phyloP scores from a whole-genome alignment of 2,329 filamentous ascomycete genomes.

The Bipolaris gigantea region DNA sequence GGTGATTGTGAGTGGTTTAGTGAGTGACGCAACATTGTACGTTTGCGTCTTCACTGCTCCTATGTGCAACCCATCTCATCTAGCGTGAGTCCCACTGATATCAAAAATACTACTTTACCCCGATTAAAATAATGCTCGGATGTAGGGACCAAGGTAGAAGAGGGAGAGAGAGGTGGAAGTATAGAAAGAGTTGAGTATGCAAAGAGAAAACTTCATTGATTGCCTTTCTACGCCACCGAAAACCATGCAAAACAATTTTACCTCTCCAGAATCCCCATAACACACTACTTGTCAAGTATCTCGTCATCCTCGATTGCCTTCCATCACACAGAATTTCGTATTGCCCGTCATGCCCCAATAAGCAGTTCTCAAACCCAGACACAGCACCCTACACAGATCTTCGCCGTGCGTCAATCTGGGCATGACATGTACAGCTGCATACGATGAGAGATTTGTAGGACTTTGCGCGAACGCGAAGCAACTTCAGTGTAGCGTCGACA shows the following conservation, averaged over 20 bases:
- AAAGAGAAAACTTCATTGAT: not conserved
- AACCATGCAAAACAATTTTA: not conserved
- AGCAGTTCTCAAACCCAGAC: not conserved
- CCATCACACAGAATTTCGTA: too few relatives aligned
- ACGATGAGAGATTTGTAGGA: not conserved
- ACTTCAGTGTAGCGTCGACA: not conserved
- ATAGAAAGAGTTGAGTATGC: not conserved
- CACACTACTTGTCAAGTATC: not conserved
- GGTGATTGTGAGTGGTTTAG: conserved; percentile 3
- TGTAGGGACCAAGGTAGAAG: not conserved
- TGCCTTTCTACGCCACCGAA: not conserved
- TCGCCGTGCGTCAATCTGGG: not conserved
- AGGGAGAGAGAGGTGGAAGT: not conserved
- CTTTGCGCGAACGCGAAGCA: not conserved
- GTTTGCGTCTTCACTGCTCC: conserved; percentile 10
- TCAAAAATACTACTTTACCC: too few relatives aligned
- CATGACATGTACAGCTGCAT: conserved; percentile 1
- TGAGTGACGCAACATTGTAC: conserved; percentile 1
- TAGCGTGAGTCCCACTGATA: not conserved
- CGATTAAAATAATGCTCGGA: not conserved
- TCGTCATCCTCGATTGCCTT: too few relatives aligned
- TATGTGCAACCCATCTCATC: not conserved
- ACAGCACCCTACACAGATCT: too few relatives aligned
- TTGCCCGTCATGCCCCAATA: not conserved
- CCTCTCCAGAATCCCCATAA: too few relatives aligned